A percentile compares a stretch with the other conserved stretches of the same genome.
These are phyloP conservation scores for Solanum hybrid DNA, from an alignment of 305 asterid species.

Conservation along the genomic window DNA sequence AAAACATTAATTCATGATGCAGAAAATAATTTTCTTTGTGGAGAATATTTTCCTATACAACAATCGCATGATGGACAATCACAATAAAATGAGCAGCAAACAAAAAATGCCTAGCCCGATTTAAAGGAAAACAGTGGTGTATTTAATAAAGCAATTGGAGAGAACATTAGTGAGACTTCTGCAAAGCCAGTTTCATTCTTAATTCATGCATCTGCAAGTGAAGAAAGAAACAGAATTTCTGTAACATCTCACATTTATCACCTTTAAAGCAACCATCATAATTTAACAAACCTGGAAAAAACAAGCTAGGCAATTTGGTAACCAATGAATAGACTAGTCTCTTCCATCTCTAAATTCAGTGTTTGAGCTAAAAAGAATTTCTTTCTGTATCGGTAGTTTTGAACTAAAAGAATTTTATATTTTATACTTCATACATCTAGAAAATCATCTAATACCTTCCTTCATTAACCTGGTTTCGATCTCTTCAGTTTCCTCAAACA, in stretches of 20 bases:
- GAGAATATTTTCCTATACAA: neutral
- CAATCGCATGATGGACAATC: neutral
- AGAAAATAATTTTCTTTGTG: neutral
- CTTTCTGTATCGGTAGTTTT: neutral
- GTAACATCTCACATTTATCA: neutral
- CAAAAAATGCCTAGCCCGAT: neutral
- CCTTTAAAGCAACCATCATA: neutral
- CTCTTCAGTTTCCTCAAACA: conserved; percentile 89
- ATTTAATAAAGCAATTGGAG: neutral
- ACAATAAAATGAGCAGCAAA: neutral
- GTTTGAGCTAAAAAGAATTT: neutral
- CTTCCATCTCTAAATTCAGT: neutral
- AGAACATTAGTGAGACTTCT: conserved; percentile 51
- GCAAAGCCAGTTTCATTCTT: conserved; percentile 74
- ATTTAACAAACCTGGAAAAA: neutral
- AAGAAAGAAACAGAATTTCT: neutral
- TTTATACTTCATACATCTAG: neutral
- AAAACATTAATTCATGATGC: neutral
- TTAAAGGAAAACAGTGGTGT: neutral
- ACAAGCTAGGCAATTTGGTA: neutral
- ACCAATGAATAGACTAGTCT: neutral
- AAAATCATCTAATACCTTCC: conserved; percentile 54
- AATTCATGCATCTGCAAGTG: conserved; percentile 63
- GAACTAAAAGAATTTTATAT: neutral
- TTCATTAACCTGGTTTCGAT: conserved; percentile 89